Percentiles rank a stretch among this genome's conserved stretches.
Evolutionary conservation across 1,284 basidiomycete genomes (phyloP).

Genomic region (Boletus subluridellus): DNA sequence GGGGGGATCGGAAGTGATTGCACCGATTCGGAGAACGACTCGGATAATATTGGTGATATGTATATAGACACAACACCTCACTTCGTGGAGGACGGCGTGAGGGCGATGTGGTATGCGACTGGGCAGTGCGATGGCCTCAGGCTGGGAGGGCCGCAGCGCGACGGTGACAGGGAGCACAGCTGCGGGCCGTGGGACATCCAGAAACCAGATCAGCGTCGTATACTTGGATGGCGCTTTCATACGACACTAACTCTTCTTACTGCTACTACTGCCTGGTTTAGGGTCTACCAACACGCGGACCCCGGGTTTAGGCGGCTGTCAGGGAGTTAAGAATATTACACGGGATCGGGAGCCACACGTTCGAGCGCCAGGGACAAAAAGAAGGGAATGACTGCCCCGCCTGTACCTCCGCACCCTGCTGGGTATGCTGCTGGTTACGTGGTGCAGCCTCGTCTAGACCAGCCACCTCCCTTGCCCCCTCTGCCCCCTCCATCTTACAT

Average conservation of each 20-base stretch:
- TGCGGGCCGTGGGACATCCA: not conserved
- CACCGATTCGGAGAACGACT: not conserved
- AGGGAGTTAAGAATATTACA: not conserved
- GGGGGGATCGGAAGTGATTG: not conserved
- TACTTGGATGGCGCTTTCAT: not conserved
- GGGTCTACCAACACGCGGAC: not conserved
- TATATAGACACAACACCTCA: not conserved
- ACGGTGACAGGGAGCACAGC: not conserved
- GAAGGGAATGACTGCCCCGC: constrained; percentile 20
- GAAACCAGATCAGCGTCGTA: not conserved
- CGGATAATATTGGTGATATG: not conserved
- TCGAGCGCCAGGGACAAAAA: not conserved
- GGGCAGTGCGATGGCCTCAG: not conserved
- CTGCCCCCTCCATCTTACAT: constrained; percentile 37
- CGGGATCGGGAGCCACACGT: not conserved
- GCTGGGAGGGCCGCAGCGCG: not conserved
- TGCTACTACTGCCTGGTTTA: not conserved
- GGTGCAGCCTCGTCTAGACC: constrained; percentile 8
- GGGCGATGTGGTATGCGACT: not conserved
- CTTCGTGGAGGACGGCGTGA: not conserved
- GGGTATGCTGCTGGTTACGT: constrained; percentile 7
- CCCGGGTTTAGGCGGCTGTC: not conserved
- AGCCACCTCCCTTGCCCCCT: constrained; percentile 43
- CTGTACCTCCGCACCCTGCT: constrained; percentile 26
- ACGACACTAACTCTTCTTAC: not conserved